These are phyloP conservation scores for Trichosporon ovoides DNA, from an alignment of 1,284 basidiomycete species.

Conservation along the genomic window DNA sequence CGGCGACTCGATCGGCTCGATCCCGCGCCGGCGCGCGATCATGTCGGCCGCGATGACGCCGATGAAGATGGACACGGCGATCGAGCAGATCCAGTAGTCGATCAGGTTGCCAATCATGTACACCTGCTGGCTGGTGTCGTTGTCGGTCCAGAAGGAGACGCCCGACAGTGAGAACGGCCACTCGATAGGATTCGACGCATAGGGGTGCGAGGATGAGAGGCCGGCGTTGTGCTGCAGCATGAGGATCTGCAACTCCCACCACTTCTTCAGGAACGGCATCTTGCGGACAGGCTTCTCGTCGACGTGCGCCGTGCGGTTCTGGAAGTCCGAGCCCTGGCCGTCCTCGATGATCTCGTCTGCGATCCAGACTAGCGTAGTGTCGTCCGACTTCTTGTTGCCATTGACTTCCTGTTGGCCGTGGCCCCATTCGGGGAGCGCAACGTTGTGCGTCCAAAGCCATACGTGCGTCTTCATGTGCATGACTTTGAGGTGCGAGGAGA, in stretches of 20 bases:
- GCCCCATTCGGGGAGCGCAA: conserved; percentile 88
- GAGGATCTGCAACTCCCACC: conserved; percentile 81
- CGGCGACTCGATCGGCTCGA: conserved; percentile 85
- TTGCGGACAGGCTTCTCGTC: conserved; percentile 65
- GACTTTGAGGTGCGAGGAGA: conserved; percentile 82
- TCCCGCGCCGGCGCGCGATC: conserved; percentile 74
- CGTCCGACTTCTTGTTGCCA: conserved; percentile 86
- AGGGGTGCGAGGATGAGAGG: conserved; percentile 89
- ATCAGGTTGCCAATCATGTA: conserved; percentile 92
- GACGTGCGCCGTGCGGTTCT: conserved; percentile 55
- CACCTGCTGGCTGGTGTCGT: conserved; percentile 78
- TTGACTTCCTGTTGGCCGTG: conserved; percentile 97
- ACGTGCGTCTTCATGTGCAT: conserved; percentile 87
- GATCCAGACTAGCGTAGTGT: conserved; percentile 81
- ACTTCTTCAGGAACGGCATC: conserved; percentile 92
- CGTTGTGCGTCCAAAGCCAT: conserved; percentile 84
- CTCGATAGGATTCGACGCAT: conserved; percentile 87
- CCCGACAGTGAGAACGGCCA: conserved; percentile 96
- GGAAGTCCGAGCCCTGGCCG: conserved; percentile 59
- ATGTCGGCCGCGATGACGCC: conserved; percentile 86
- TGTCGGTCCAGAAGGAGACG: conserved; percentile 97
- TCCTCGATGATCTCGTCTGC: conserved; percentile 74
- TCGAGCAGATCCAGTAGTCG: conserved; percentile 90
- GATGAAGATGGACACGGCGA: conserved; percentile 77
- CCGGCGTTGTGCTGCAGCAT: conserved; percentile 99